Conservation (phyloP, 2,329 filamentous ascomycete species). For the Colletotrichum gloeosporioides region DNA sequence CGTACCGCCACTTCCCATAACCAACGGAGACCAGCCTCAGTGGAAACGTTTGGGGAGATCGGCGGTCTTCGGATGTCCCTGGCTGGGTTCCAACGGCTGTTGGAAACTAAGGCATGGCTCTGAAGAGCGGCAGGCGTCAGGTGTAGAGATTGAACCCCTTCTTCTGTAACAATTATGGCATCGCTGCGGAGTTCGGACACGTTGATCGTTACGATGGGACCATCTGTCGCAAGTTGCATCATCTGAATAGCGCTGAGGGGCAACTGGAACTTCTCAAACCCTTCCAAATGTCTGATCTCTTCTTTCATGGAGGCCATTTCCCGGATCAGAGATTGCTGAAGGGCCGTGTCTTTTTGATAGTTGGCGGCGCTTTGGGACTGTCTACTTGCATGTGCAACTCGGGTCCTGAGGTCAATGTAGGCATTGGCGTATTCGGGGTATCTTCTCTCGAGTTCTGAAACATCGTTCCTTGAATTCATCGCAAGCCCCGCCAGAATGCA, state of each 20-base stretch:
- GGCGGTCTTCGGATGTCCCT: not conserved
- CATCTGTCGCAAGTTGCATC: not conserved
- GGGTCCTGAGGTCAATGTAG: not conserved
- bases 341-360: not conserved
- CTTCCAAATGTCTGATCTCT: not conserved
- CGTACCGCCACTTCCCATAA: not conserved
- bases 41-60: not conserved
- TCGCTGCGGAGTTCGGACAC: not conserved
- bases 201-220: not conserved
- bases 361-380: not conserved
- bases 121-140: not conserved
- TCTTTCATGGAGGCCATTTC: not conserved
- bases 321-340: not conserved
- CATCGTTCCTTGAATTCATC: not conserved
- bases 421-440: not conserved
- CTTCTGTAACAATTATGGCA: not conserved
- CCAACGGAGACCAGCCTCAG: fast-evolving
- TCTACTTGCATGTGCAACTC: not conserved
- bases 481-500: not conserved
- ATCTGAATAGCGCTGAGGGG: not conserved
- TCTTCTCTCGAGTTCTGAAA: not conserved
- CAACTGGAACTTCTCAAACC: not conserved
- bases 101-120: not conserved
- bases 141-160: not conserved
- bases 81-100: not conserved